phyloP scores from a whole-genome alignment of 1,139 yeast genomes.

The Hansenula sp. region DNA sequence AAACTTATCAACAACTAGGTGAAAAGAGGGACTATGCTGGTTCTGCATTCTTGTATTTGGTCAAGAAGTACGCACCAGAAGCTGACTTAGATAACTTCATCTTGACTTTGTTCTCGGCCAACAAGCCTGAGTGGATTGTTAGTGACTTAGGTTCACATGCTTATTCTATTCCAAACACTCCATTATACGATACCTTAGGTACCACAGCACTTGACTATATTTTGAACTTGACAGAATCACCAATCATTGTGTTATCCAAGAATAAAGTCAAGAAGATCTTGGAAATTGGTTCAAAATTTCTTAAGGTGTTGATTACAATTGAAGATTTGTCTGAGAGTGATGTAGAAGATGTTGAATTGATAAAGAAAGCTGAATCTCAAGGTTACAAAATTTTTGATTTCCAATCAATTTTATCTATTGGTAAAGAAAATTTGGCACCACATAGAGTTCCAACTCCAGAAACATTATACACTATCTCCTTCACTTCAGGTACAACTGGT shows the following conservation, averaged over 20 bases:
- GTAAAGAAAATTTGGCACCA: conserved; percentile 31
- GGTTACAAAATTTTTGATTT: conserved; percentile 21
- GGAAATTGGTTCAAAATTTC: conserved; percentile 18
- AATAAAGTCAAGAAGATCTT: conserved; percentile 29
- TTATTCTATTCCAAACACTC: conserved; percentile 36
- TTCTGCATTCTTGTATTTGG: conserved; percentile 22
- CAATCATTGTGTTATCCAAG: conserved; percentile 34
- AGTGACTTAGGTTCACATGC: conserved; percentile 37
- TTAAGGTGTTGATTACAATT: conserved; percentile 23
- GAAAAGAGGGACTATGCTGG: conserved; percentile 22
- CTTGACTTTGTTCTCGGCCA: conserved; percentile 24
- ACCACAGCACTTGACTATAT: conserved; percentile 35
- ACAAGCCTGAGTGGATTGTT: conserved; percentile 27
- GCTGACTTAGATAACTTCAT: conserved; percentile 15
- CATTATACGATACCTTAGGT: conserved; percentile 42
- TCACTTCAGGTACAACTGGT: conserved; percentile 58
- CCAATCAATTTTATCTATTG: conserved; percentile 31
- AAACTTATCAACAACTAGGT: conserved; percentile 18
- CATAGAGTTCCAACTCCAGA: conserved; percentile 40
- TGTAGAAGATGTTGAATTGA: conserved; percentile 13
- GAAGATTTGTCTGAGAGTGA: conserved; percentile 18
- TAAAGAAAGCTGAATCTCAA: conserved; percentile 12
- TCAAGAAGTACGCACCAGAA: conserved; percentile 20
- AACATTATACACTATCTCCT: conserved; percentile 43
- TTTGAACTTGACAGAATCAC: conserved; percentile 35